Conservation (phyloP, 176 grass and related monocot genomes). For the Typha latifolia region DNA sequence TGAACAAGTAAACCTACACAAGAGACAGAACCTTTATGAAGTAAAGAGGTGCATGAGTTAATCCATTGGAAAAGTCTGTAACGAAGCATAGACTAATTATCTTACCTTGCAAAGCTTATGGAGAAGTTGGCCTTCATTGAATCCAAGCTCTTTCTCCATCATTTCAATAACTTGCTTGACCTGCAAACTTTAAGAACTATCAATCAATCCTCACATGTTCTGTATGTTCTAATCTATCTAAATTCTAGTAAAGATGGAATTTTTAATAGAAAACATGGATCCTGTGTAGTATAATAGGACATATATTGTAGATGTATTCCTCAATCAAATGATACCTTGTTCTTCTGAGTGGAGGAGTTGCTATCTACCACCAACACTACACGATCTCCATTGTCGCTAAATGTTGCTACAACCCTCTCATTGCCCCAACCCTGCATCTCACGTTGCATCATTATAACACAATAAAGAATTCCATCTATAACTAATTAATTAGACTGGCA, state of each 20-base stretch:
- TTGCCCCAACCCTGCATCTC: slow-evolving; percentile 55
- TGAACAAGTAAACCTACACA: slow-evolving; percentile 69
- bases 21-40: neutral
- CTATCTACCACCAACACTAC: slow-evolving; percentile 32
- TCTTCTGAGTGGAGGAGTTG: slow-evolving; percentile 34
- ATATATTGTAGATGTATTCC: neutral
- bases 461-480: too few relatives aligned
- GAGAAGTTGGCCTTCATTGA: slow-evolving; percentile 52
- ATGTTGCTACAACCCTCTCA: slow-evolving; percentile 46
- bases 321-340: slow-evolving; percentile 26
- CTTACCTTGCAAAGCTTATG: slow-evolving; percentile 75
- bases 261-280: too few relatives aligned
- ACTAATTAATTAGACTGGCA: neutral
- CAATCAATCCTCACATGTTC: neutral
- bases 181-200: slow-evolving; percentile 25
- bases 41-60: neutral
- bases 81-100: neutral
- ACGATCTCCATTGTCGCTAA: slow-evolving; percentile 26
- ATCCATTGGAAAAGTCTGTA: neutral
- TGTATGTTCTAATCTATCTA: too few relatives aligned
- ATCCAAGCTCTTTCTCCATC: slow-evolving; percentile 77
- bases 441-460: neutral
- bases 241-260: too few relatives aligned
- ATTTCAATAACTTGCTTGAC: slow-evolving; percentile 59
- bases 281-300: too few relatives aligned